Percentiles rank a stretch among this genome's conserved stretches.
phyloP scores from a whole-genome alignment of 495 filamentous ascomycete genomes.

The Aspergillus biplanus region DNA sequence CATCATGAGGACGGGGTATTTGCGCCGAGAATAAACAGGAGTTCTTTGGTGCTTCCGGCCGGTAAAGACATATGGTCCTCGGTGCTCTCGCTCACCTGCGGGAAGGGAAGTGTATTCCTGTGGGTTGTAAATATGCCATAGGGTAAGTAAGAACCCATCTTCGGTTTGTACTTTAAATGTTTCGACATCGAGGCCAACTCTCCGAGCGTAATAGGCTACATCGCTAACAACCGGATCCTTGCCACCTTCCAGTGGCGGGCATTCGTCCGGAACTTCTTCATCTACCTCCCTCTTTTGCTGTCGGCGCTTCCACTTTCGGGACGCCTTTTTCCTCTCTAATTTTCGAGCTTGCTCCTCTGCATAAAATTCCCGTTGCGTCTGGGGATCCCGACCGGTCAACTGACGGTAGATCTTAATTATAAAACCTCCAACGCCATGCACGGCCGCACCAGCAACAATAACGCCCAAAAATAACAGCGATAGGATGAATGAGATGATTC shows the following conservation, averaged over 20 bases:
- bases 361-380: constrained; percentile 65
- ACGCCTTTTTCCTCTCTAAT: constrained; percentile 56
- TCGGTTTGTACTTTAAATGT: constrained; percentile 86
- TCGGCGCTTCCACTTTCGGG: constrained; percentile 62
- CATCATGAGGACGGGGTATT: constrained; percentile 87
- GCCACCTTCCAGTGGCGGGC: constrained; percentile 74
- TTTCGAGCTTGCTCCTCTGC: constrained; percentile 66
- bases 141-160: constrained; percentile 86
- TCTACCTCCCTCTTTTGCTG: constrained; percentile 40
- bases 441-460: constrained; percentile 73
- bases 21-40: constrained; percentile 47
- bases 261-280: constrained; percentile 55
- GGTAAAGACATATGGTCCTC: constrained; percentile 39
- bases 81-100: constrained; percentile 34
- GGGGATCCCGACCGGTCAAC: constrained; percentile 59
- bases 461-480: constrained; percentile 75
- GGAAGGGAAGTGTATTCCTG: constrained; percentile 63
- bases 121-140: constrained; percentile 92
- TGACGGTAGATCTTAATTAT: constrained; percentile 51
- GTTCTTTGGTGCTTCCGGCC: constrained; percentile 20
- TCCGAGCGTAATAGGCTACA: constrained; percentile 82
- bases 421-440: constrained; percentile 59
- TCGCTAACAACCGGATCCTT: constrained; percentile 78
- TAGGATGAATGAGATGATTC: constrained; percentile 68
- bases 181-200: constrained; percentile 88